These are phyloP conservation scores for Neonectria neomacrospora DNA, from an alignment of 2,329 filamentous ascomycete genomes.

Conservation along the genomic window DNA sequence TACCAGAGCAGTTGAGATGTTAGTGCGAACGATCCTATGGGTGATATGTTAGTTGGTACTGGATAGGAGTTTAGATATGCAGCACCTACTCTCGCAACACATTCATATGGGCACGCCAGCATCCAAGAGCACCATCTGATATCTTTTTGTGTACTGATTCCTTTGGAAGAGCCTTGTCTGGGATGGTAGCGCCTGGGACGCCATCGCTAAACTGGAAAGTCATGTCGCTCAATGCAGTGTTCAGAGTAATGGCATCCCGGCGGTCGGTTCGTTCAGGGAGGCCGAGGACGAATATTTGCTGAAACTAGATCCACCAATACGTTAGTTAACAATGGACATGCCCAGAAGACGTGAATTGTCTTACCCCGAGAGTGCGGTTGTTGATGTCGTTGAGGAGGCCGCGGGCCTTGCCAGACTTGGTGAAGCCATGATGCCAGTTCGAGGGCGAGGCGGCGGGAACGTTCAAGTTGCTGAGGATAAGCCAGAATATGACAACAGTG, in stretches of 20 bases:
- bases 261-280: conserved; percentile 61
- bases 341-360: background rate
- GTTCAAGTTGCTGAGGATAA: background rate
- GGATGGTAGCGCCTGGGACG: conserved; percentile 50
- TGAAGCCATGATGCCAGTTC: background rate
- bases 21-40: conserved; percentile 55
- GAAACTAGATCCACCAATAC: conserved; percentile 17
- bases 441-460: background rate
- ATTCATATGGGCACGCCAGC: conserved; percentile 54
- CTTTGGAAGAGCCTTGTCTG: conserved; percentile 50
- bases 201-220: conserved; percentile 59
- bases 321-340: background rate
- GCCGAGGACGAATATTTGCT: conserved; percentile 57
- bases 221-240: conserved; percentile 57
- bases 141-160: conserved; percentile 17
- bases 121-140: conserved; percentile 20
- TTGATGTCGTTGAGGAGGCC: conserved; percentile 2
- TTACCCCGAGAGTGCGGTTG: background rate
- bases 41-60: conserved; percentile 27
- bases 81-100: conserved; percentile 36
- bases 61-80: background rate
- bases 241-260: conserved; percentile 59
- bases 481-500: background rate
- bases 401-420: background rate
- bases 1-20: conserved; percentile 60